Base-by-base conservation (phyloP, 176 grass and related monocot genomes). In the Oryza australiensis region DNA sequence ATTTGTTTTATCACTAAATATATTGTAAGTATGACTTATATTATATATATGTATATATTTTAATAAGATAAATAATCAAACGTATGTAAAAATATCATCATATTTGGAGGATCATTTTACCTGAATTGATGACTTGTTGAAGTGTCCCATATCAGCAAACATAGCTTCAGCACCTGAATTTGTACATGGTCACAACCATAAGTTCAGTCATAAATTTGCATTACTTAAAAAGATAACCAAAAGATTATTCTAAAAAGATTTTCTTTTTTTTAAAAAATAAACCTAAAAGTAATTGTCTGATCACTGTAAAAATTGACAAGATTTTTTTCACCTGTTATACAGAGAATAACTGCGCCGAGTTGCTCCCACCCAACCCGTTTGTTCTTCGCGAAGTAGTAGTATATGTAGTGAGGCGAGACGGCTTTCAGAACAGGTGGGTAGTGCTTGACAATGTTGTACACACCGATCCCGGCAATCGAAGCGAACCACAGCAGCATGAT, bases 121-220 rank as follows among this genome's bases (percentile, higher is more conserved):
- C 86, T 91, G 92, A 30, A 94, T 91, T 60, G 83, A 87, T 38
- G 26, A 48, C 80, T 91, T 91, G 89, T 72, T 94, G 76, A 94
- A 94, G 83, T 89, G 92, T 6, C 92, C 92, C 66, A 91, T 40
- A 70, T 94, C 92, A 81, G 89, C 92, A 34, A 94, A 91, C 88
- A 91, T 89, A 2, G 92, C 92, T 84, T 94, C 92, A 37, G 89
- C 92, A 70, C 92, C 88, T 94, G 82, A 9, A 75, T 86, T 86
- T 18, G 23, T 18, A 62, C 49, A 18, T 12, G 22, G 23, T 40
- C 20, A 28, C 20, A 26, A 2, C 32, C 46, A 20, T 9, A 59
- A 9, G n/a, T 8, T 74, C 30, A 5, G 7, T 10, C 45, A 60
- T 59, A 23, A 37, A 24, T 35, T 15, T 59, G 5, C 2, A 62